A percentile compares a stretch with the other conserved stretches of the same genome.
Evolutionary conservation across 345 rosid genomes (phyloP).

Genomic region (Eutrema japonicum): DNA sequence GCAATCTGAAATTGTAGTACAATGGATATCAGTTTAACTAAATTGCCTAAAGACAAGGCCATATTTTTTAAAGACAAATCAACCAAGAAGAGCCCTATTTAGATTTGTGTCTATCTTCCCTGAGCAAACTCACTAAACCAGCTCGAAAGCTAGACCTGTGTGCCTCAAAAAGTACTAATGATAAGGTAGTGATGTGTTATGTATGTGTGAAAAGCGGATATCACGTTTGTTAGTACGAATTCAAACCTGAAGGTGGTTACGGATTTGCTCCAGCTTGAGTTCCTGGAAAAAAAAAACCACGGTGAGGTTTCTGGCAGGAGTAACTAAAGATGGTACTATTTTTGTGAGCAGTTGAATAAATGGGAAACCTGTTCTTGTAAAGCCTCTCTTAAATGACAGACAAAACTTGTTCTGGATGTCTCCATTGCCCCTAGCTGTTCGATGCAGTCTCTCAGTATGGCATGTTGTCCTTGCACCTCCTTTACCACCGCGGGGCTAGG

Average conservation of each 20-base stretch:
- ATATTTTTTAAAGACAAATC: not conserved
- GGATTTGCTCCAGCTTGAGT: constrained; percentile 73
- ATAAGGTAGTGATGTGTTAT: constrained; percentile 13
- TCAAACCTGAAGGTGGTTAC: constrained; percentile 81
- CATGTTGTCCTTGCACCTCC: constrained; percentile 81
- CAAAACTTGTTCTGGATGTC: constrained; percentile 71
- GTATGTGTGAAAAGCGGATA: constrained; percentile 15
- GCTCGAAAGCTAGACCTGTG: constrained; percentile 9
- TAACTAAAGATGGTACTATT: constrained; percentile 1
- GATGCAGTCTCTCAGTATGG: constrained; percentile 67
- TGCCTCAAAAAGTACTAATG: not conserved
- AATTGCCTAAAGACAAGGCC: not conserved
- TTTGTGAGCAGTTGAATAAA: constrained; percentile 19
- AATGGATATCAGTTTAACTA: not conserved
- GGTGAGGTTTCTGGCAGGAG: constrained; percentile 36
- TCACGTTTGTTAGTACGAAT: constrained; percentile 6
- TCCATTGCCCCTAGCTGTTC: constrained; percentile 68
- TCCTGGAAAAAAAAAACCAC: constrained; percentile 51
- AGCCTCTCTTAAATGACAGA: constrained; percentile 74
- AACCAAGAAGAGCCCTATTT: not conserved
- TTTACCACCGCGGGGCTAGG: constrained; percentile 58
- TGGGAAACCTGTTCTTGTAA: constrained; percentile 82
- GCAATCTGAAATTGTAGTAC: constrained; percentile 51
- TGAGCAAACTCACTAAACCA: constrained; percentile 10
- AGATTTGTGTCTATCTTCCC: constrained; percentile 1